Evolutionary conservation across 2,329 filamentous ascomycete genomes (phyloP), one percentile per base, ranked within the genome.

Genomic region (Aureobasidium sp.): DNA sequence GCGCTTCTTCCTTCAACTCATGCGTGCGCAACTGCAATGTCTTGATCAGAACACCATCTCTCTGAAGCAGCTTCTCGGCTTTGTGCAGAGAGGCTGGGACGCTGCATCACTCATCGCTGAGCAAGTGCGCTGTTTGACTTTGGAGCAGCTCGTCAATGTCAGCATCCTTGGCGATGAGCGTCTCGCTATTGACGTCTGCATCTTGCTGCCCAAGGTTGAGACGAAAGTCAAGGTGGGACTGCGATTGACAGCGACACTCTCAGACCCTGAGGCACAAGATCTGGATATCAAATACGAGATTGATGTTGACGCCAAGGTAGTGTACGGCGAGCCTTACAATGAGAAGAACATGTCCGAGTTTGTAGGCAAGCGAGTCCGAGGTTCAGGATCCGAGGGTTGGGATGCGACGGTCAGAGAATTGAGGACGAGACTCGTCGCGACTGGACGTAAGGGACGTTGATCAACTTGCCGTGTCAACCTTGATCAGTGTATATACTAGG

Each of bases 301-400:
- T 6, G 64, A 64, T 44, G 66, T 70, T 0, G 77, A 76, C 25
- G 88, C 85, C 0, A 79, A 78, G 58, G 84, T 92, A 1, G 78
- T 91, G 2, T 94, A 94, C 71, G 90, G 90, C 0, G 89, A 93
- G 74, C 81, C 83, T 64, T 91, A 92, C 72, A 89, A 90, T 66
- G 84, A 86, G 66, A 82, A 79, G 55, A 91, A 90, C 74, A 87
- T 94, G 78, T 78, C 77, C n/a, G 87, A 90, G 61, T 91, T 89
- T 67, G 70, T 94, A 65, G 73, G 77, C 14, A 81, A 81, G 39
- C 79, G 81, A 71, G 76, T 87, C 22, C 41, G 25, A 51, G 57
- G 39, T 31, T 27, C 41, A 45, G 71, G 70, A 15, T 72, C 75
- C 66, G 68, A 68, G 17, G 71, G 74, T 3, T 81, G 78, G 77